phyloP scores from a whole-genome alignment of 345 rosid genomes.

The Salix caprea region DNA sequence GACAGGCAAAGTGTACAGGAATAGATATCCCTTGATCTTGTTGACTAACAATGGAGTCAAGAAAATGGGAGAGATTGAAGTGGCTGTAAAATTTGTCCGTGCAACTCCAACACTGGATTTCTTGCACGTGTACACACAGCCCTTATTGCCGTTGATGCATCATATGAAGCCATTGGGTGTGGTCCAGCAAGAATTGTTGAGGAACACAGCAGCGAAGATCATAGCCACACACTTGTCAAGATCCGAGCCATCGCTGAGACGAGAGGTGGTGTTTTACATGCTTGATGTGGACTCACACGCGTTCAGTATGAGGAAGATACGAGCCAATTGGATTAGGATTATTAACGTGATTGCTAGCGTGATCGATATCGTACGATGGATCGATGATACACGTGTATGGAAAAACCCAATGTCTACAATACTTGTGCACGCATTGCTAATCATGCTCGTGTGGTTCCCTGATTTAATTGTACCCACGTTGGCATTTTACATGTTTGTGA shows the following conservation, averaged over 20 bases:
- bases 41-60: constrained; percentile 52
- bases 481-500: constrained; percentile 66
- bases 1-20: constrained; percentile 62
- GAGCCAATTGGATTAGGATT: constrained; percentile 76
- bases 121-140: constrained; percentile 78
- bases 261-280: constrained; percentile 64
- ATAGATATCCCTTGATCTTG: constrained; percentile 54
- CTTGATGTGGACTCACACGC: constrained; percentile 62
- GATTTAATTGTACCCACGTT: constrained; percentile 67
- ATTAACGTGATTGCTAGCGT: constrained; percentile 53
- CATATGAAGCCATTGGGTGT: constrained; percentile 61
- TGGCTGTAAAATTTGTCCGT: constrained; percentile 70
- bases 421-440: constrained; percentile 67
- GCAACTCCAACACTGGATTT: constrained; percentile 61
- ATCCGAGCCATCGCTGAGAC: constrained; percentile 70
- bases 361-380: constrained; percentile 64
- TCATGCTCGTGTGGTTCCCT: constrained; percentile 76
- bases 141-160: constrained; percentile 75
- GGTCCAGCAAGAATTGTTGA: constrained; percentile 48
- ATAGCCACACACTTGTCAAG: constrained; percentile 57
- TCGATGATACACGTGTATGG: constrained; percentile 75
- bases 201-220: constrained; percentile 51
- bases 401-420: constrained; percentile 67
- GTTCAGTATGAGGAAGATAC: constrained; percentile 76
- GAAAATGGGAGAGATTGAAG: constrained; percentile 69